A percentile compares a stretch with the other conserved stretches of the same genome.
Conservation (phyloP, 2,329 filamentous ascomycete species). For the Aureobasidium sp. region DNA sequence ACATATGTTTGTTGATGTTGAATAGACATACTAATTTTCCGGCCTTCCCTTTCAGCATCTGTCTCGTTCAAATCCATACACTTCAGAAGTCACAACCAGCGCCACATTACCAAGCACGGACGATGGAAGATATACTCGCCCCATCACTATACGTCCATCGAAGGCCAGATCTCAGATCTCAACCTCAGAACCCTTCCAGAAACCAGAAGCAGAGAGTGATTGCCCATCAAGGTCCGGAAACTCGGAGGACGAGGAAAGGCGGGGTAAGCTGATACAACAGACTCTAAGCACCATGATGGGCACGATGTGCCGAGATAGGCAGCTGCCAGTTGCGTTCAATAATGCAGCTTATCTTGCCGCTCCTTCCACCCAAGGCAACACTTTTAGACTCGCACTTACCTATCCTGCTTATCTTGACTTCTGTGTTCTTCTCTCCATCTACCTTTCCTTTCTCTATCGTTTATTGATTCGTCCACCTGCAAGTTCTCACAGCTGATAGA, state of each 20-base stretch:
- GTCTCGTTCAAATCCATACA: no score
- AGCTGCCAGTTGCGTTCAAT: not conserved
- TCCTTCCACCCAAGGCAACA: not conserved
- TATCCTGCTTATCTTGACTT: no score
- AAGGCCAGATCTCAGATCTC: not conserved
- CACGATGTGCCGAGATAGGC: slow-evolving; percentile 1
- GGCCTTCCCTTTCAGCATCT: no score
- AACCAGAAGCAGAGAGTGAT: not conserved
- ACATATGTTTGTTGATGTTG: no score
- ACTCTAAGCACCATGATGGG: not conserved
- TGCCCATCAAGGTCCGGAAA: not conserved
- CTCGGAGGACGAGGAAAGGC: not conserved
- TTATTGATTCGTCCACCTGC: not conserved
- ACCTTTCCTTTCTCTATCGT: not conserved
- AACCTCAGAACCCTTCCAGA: not conserved
- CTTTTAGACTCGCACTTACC: not conserved
- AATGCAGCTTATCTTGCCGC: not conserved
- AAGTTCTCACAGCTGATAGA: no score
- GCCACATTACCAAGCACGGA: no score
- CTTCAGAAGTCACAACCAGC: no score
- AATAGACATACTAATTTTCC: no score
- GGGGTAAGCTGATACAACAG: not conserved
- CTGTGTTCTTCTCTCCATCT: not conserved
- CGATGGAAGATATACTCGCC: no score
- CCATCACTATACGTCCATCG: no score